phyloP scores from a whole-genome alignment of 2,329 filamentous ascomycete genomes.

The Elsinoe perseae region DNA sequence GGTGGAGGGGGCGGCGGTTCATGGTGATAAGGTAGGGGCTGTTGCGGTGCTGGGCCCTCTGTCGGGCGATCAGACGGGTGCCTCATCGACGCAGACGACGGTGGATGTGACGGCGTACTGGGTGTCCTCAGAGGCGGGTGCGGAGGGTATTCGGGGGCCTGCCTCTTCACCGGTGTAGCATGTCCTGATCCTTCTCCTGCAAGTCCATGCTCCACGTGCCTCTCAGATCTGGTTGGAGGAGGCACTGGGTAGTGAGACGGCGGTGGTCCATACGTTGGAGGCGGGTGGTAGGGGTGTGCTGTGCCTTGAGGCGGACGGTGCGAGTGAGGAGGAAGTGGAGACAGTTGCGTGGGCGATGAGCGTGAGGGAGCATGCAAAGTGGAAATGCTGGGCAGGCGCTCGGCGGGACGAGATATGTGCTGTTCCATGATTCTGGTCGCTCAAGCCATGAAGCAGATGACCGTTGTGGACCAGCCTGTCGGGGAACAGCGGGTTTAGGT shows the following conservation, averaged over 20 bases:
- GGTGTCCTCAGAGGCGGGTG: constrained; percentile 27
- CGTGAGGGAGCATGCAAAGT: constrained; percentile 1
- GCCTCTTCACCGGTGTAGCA: constrained; percentile 30
- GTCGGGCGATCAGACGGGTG: constrained; percentile 17
- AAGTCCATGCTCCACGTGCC: constrained; percentile 25
- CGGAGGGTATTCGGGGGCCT: constrained; percentile 29
- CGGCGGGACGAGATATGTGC: constrained; percentile 8
- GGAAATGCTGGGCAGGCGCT: constrained; percentile 15
- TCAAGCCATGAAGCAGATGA: constrained; percentile 15
- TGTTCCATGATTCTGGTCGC: constrained; percentile 13
- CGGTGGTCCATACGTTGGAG: constrained; percentile 23
- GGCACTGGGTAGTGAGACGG: constrained; percentile 23
- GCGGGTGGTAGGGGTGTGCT: background rate
- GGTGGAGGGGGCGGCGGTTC: constrained; percentile 20
- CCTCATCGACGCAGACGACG: constrained; percentile 20
- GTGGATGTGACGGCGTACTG: constrained; percentile 28
- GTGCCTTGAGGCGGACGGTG: constrained; percentile 14
- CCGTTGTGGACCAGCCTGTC: constrained; percentile 15
- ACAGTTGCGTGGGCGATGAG: constrained; percentile 15
- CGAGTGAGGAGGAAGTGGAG: constrained; percentile 19
- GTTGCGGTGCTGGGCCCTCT: constrained; percentile 15
- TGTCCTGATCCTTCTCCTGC: constrained; percentile 29
- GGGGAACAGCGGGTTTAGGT: constrained; percentile 12
- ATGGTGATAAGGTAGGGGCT: constrained; percentile 18
- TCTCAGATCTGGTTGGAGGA: constrained; percentile 24